Evolutionary conservation across 345 rosid species (phyloP).

Genomic region (Boechera retrofracta): DNA sequence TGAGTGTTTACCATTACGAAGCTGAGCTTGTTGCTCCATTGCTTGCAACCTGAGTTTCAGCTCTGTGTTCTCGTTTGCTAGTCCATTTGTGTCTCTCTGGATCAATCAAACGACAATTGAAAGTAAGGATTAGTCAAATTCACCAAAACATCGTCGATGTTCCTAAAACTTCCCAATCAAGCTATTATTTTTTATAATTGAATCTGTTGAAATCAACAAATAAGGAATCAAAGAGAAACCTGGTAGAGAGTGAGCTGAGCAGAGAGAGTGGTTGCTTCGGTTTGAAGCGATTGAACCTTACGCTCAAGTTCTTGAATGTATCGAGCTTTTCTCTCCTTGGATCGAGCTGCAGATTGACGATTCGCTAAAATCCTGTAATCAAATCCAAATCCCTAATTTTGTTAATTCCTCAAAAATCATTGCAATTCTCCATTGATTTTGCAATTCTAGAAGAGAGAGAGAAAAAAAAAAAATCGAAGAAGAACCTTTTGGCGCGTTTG

Average conservation of each 20-base stretch:
- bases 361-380: slow-evolving; percentile 74
- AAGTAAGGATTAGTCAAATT: not conserved
- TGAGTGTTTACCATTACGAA: slow-evolving; percentile 68
- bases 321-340: slow-evolving; percentile 86
- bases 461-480: not conserved
- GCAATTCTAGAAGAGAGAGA: not conserved
- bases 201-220: not conserved
- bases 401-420: not conserved
- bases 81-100: slow-evolving; percentile 77
- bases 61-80: slow-evolving; percentile 74
- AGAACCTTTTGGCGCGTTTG: slow-evolving; percentile 75
- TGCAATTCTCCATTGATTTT: not conserved
- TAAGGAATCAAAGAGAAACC: slow-evolving; percentile 43
- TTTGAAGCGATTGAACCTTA: slow-evolving; percentile 82
- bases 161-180: slow-evolving; percentile 2
- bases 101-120: not conserved
- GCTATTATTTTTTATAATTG: too few relatives aligned
- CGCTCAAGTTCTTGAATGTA: slow-evolving; percentile 84
- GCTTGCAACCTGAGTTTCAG: slow-evolving; percentile 74
- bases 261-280: slow-evolving; percentile 81
- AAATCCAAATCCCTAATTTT: slow-evolving; percentile 24
- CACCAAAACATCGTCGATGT: not conserved
- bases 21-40: slow-evolving; percentile 84
- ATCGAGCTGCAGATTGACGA: slow-evolving; percentile 88
- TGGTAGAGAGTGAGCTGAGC: slow-evolving; percentile 82